These are phyloP conservation scores for Harringtonia lauricola DNA, from an alignment of 2,329 filamentous ascomycete genomes.

Conservation along the genomic window DNA sequence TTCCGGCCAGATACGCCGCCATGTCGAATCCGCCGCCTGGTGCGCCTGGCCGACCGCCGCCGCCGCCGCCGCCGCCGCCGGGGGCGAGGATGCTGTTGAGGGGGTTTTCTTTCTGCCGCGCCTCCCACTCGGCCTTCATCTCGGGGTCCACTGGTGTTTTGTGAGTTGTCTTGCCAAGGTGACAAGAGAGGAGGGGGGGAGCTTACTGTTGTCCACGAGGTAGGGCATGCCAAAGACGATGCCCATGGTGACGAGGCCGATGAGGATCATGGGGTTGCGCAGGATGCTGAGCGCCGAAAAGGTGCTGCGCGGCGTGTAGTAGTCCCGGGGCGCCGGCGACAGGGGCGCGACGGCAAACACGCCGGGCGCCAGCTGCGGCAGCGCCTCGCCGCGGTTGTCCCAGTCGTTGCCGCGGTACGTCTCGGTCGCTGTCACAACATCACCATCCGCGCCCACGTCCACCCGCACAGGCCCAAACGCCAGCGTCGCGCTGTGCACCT, in stretches of 20 bases:
- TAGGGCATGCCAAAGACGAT: constrained; percentile 92
- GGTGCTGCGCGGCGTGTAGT: constrained; percentile 62
- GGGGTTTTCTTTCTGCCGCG: constrained; percentile 68
- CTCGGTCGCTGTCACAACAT: constrained; percentile 57
- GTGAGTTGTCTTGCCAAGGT: not conserved
- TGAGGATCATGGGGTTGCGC: constrained; percentile 94
- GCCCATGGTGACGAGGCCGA: constrained; percentile 71
- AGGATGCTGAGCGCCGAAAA: constrained; percentile 75
- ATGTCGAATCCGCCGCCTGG: constrained; percentile 48
- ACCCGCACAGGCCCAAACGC: constrained; percentile 71
- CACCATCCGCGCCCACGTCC: constrained; percentile 41
- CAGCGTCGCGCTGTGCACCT: constrained; percentile 65
- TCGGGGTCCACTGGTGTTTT: constrained; percentile 77
- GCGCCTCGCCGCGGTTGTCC: constrained; percentile 67
- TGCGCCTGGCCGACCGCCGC: constrained; percentile 23
- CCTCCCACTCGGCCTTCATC: constrained; percentile 83
- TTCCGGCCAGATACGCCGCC: constrained; percentile 51
- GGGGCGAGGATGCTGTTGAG: constrained; percentile 45
- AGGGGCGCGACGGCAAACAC: constrained; percentile 45
- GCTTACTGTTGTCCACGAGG: constrained; percentile 85
- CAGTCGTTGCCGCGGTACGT: constrained; percentile 85
- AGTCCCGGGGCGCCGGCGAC: constrained; percentile 54
- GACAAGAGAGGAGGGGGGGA: not conserved
- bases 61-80: constrained; percentile 26
- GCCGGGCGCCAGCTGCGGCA: constrained; percentile 27